Evolutionary conservation across 306 rosid species (phyloP).

Genomic region (Sindora glabra): DNA sequence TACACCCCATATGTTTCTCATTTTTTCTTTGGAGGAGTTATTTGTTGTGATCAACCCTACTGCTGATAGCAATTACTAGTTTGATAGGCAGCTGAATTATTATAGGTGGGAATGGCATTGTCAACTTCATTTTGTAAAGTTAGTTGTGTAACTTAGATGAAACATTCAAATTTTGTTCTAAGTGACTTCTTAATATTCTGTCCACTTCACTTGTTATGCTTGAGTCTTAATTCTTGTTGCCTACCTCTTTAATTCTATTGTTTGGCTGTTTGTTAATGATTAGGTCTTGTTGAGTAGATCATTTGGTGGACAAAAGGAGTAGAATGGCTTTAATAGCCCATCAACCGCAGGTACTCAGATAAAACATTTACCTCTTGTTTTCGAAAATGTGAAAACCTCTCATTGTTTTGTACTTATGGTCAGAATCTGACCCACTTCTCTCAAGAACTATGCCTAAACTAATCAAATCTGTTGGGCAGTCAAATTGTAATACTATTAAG

Average conservation of each 20-base stretch:
- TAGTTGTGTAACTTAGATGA: neutral
- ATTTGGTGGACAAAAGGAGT: slow-evolving; percentile 39
- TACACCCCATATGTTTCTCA: neutral
- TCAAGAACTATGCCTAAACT: neutral
- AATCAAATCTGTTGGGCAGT: neutral
- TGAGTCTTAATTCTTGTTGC: neutral
- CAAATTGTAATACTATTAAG: neutral
- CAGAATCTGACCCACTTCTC: neutral
- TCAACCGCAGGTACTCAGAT: slow-evolving; percentile 66
- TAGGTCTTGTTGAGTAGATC: slow-evolving; percentile 42
- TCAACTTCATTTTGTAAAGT: neutral
- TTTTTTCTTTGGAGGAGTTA: neutral
- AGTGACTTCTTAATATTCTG: neutral
- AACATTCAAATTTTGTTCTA: neutral
- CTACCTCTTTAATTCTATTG: neutral
- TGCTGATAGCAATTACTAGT: neutral
- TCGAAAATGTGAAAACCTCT: neutral
- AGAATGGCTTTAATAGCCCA: slow-evolving; percentile 65
- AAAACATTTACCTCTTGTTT: neutral
- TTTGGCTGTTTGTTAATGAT: slow-evolving; percentile 12
- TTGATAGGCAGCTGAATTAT: neutral
- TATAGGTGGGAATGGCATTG: neutral
- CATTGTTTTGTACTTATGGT: neutral
- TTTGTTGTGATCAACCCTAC: neutral
- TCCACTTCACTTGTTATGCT: neutral